Evolutionary conservation across 176 grass and related monocot genomes (phyloP), one percentile per base, ranked within the genome.

Genomic region (Hsuehochloa calcarea): DNA sequence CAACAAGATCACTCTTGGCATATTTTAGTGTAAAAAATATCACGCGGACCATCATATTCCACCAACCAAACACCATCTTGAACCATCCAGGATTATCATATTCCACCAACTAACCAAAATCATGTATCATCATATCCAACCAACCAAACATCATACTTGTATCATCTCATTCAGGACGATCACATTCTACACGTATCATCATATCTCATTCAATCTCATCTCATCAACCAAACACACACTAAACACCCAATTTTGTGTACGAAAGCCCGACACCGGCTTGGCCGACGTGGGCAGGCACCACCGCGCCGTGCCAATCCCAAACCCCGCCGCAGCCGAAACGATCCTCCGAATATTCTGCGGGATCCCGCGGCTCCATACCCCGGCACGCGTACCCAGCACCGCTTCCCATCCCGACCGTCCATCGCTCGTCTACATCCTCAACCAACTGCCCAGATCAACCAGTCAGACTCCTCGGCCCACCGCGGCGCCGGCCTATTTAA

Each of bases 261-360:
- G 51, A 54, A 20, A 66, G 54, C 27, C 44, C 1, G 1, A 17
- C 1, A 14, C 22, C 1, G 10, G 63, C 27, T 22, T 17, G 49
- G 26, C 65, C 20, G 25, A 63, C 54, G 68, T 73, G 68, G 80
- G 68, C 51, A 10, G n/a, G 68, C 66, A 7, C 35, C 60, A 10
- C 31, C 74, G 73, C 77, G 38, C 54, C 55, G 56, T 22, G 54
- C 84, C 88, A 73, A 78, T 26, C 52, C 75, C 68, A 13, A 25
- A 3, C 25, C 22, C 13, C 27, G 62, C 86, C 65, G 14, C 67
- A 84, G 65, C 60, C 65, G 47, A 73, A 68, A 72, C 65, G 62
- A 83, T 61, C 46, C 65, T 23, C 23, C 41, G 89, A 77, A 90
- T 90, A 90, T 90, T 83, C 89, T 10, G 62, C 49, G 59, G 71